A percentile compares a stretch with the other conserved stretches of the same genome.
phyloP scores from a whole-genome alignment of 305 asterid species.

The Solanum hybrid region DNA sequence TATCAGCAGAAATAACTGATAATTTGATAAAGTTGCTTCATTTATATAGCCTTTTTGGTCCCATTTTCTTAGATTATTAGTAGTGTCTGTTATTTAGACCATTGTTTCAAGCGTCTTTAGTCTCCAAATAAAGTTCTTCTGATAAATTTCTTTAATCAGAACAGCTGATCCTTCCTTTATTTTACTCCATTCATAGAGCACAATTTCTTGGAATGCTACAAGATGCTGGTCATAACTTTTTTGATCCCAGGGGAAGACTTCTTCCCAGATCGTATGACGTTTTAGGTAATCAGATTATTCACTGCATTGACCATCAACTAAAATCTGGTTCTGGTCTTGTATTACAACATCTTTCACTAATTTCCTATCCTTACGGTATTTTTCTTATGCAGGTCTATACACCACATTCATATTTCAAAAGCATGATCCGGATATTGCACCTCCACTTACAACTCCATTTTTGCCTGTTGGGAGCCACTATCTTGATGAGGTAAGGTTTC shows the following conservation, averaged over 20 bases:
- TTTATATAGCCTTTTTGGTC: not conserved
- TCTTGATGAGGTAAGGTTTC: constrained; percentile 63
- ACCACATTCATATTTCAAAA: constrained; percentile 87
- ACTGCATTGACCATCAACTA: not conserved
- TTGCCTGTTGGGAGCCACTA: constrained; percentile 50
- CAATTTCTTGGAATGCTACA: constrained; percentile 70
- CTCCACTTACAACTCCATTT: constrained; percentile 86
- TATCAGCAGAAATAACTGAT: not conserved
- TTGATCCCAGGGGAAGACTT: constrained; percentile 87
- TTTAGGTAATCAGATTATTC: constrained; percentile 44
- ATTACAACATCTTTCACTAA: not conserved
- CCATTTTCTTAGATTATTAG: not conserved
- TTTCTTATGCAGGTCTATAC: constrained; percentile 55
- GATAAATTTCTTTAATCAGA: not conserved
- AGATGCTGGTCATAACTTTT: constrained; percentile 66
- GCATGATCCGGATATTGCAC: constrained; percentile 82
- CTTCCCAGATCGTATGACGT: constrained; percentile 74
- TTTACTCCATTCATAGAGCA: constrained; percentile 35
- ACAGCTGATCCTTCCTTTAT: constrained; percentile 14
- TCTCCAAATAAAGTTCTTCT: not conserved
- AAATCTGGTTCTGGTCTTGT: not conserved
- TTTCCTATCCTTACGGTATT: not conserved
- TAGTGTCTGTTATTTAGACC: not conserved
- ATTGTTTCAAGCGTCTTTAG: not conserved
- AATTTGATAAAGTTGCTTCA: not conserved